Evolutionary conservation across 495 filamentous ascomycete genomes (phyloP), one percentile per base, ranked within the genome.

Genomic region (Acidiella bohemica): DNA sequence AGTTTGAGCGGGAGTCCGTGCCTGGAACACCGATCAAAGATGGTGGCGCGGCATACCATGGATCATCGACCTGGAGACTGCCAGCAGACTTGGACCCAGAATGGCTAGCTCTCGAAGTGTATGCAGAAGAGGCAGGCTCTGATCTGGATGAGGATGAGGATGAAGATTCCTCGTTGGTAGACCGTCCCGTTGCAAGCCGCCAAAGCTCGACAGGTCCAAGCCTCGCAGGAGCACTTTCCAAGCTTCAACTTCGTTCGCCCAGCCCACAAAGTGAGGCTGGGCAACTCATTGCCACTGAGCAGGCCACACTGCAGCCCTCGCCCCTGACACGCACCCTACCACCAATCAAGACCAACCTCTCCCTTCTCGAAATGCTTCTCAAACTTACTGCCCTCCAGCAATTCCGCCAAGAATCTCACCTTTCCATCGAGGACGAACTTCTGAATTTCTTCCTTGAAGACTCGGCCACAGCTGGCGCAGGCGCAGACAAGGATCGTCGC

Each of bases 31-130:
- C 46, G 40, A 16, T 18, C 30, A 41, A 23, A 12, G 14, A 11
- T 9, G 19, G 17, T 20, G 18, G 14, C 4, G 12, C 19, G 24
- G n/a, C 23, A 21, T 1, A 2, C 5, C 7, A 12, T 12, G 5
- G 4, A 3, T 20, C 28, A 14, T 42, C 62, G 29, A 50, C 64
- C 13, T 84, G 81, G 72, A 65, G 68, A 2, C 58, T 99, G 3
- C 87, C 90, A 10, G 67, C 67, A 20, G 76, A 87, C 41, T 63
- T 96, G 1, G 90, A 96, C 46, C 80, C 81, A 0, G 90, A 95
- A 63, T 96, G 92, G 92, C 70, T 99, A 41, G 92, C 92, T 0
- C 75, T 96, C 35, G 87, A 95, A 56, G 81, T 96, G 1, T 92
- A 74, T 54, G 71, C 67, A 22, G 80, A 83, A 63, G 63, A 68